Conservation (phyloP, 1,139 yeast species). For the Geotrichum carabidarum region DNA sequence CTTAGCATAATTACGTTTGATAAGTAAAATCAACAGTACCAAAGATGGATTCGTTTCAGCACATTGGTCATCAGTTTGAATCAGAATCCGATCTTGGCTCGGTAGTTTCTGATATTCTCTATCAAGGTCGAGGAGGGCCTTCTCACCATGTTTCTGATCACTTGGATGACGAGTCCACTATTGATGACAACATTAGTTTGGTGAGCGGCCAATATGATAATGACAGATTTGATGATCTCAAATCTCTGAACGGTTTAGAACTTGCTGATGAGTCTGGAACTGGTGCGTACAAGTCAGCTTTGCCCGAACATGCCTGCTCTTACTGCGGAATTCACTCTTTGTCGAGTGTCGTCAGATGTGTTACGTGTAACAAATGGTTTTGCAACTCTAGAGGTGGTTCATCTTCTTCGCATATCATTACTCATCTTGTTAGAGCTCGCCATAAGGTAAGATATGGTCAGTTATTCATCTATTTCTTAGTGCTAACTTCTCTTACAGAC, state of each 20-base stretch:
- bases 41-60: constrained; percentile 29
- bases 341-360: constrained; percentile 68
- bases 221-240: constrained; percentile 24
- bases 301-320: constrained; percentile 38
- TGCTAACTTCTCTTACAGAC: constrained; percentile 13
- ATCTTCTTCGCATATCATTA: constrained; percentile 75
- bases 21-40: background rate
- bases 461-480: constrained; percentile 19
- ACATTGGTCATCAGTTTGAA: constrained; percentile 30
- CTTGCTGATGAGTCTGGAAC: constrained; percentile 12
- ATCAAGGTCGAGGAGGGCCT: constrained; percentile 25
- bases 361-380: constrained; percentile 79
- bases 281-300: constrained; percentile 17
- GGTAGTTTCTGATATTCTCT: constrained; percentile 30
- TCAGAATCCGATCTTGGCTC: constrained; percentile 30
- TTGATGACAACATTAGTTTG: constrained; percentile 29
- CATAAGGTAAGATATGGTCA: constrained; percentile 45
- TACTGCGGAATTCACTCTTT: constrained; percentile 72
- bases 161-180: constrained; percentile 22
- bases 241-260: constrained; percentile 17
- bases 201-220: constrained; percentile 23
- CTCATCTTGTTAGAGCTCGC: constrained; percentile 75
- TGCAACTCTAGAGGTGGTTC: constrained; percentile 69
- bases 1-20: background rate
- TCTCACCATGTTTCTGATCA: constrained; percentile 3